Percentiles rank a stretch among this genome's conserved stretches.
phyloP scores from a whole-genome alignment of 495 filamentous ascomycete species.

The Talaromyces stipitatus region DNA sequence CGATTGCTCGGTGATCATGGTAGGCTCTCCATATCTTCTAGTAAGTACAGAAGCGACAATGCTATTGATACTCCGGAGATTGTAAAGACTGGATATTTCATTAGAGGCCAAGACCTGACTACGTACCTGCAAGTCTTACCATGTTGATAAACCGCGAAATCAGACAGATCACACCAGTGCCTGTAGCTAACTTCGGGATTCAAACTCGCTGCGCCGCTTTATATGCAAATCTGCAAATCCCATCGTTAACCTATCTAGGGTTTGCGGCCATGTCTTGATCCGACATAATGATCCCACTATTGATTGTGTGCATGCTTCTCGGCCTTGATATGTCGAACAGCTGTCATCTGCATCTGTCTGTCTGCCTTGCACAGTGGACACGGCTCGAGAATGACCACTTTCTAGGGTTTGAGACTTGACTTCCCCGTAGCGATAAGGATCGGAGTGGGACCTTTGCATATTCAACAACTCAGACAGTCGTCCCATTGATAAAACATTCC shows the following conservation, averaged over 20 bases:
- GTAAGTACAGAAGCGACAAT: too few relatives aligned
- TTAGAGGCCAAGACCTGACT: not conserved
- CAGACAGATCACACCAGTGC: not conserved
- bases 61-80: too few relatives aligned
- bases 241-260: not conserved
- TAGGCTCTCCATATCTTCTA: too few relatives aligned
- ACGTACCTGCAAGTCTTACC: constrained; percentile 5
- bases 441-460: not conserved
- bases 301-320: not conserved
- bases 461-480: not conserved
- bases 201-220: not conserved
- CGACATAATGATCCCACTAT: not conserved
- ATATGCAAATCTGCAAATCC: not conserved
- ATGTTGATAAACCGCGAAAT: not conserved
- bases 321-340: not conserved
- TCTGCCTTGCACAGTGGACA: not conserved
- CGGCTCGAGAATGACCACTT: not conserved
- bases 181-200: not conserved
- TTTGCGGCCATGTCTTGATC: not conserved
- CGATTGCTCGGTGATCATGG: too few relatives aligned
- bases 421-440: constrained; percentile 14
- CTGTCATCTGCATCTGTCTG: not conserved
- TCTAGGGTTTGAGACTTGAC: not conserved
- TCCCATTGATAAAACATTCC: not conserved
- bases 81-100: too few relatives aligned